These are phyloP conservation scores for Thuidium tamariscinum DNA, from an alignment of 225 moss, liverwort and hornwort genomes.

Conservation along the genomic window DNA sequence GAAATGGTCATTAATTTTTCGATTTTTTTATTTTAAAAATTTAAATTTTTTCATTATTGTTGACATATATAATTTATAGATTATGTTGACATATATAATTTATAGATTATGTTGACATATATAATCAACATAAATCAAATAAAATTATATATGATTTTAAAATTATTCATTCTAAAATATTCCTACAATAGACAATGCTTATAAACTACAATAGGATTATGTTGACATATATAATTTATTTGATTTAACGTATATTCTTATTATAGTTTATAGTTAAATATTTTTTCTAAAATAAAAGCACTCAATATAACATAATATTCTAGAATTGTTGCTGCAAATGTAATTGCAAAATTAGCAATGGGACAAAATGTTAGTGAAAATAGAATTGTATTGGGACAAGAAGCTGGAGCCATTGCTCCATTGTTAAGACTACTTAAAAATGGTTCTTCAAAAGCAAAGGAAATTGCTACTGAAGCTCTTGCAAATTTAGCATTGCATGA, in stretches of 20 bases:
- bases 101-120: too few species aligned
- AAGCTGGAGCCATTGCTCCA: constrained; percentile 28
- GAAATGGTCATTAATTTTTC: background rate
- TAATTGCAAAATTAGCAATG: constrained; percentile 56
- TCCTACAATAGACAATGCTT: background rate
- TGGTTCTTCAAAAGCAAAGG: constrained; percentile 54
- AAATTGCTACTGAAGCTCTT: constrained; percentile 45
- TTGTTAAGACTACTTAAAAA: constrained; percentile 34
- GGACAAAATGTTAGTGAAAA: constrained; percentile 16
- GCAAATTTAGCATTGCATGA: constrained; percentile 36
- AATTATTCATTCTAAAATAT: background rate
- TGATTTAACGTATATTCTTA: background rate
- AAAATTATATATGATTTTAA: rapidly evolving
- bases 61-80: too few species aligned
- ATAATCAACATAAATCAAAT: too few species aligned
- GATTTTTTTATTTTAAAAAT: background rate
- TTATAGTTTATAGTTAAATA: background rate
- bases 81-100: too few species aligned
- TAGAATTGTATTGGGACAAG: constrained; percentile 32
- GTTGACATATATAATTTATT: too few species aligned
- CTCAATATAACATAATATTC: background rate
- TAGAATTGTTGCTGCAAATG: constrained; percentile 62
- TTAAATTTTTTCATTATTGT: too few species aligned
- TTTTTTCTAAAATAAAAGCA: background rate
- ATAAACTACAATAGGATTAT: too few species aligned